phyloP scores from a whole-genome alignment of 768 basidiomycete species.

The Phanerochaete sordida region DNA sequence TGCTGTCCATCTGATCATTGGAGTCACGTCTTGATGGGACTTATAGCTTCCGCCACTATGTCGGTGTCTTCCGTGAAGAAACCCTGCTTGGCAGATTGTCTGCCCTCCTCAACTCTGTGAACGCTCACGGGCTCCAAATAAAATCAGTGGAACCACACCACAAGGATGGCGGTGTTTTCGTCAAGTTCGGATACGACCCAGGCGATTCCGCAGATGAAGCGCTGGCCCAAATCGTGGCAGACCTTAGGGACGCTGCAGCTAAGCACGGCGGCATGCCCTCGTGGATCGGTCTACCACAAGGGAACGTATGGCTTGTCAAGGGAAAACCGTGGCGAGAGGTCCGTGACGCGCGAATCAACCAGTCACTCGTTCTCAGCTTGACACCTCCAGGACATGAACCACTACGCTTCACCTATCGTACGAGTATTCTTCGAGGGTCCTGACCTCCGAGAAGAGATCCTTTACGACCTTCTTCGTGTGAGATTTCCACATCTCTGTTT shows the following conservation, averaged over 20 bases:
- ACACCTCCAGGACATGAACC: conserved; percentile 68
- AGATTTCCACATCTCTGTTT: conserved; percentile 20
- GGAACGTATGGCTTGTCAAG: conserved; percentile 67
- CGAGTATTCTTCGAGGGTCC: conserved; percentile 87
- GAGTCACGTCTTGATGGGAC: not conserved
- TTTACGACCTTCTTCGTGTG: conserved; percentile 79
- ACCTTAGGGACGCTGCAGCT: conserved; percentile 40
- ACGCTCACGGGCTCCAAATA: conserved; percentile 56
- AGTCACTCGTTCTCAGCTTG: not conserved
- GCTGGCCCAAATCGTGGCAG: conserved; percentile 45
- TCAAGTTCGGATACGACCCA: conserved; percentile 60
- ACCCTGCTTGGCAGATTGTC: conserved; percentile 47
- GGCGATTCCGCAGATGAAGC: conserved; percentile 32
- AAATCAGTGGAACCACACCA: conserved; percentile 57
- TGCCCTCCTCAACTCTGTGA: conserved; percentile 47
- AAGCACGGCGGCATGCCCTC: conserved; percentile 57
- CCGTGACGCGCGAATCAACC: too few relatives aligned
- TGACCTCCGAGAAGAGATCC: conserved; percentile 73
- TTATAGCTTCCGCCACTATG: conserved; percentile 57
- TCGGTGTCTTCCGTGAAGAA: conserved; percentile 60
- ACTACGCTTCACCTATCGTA: conserved; percentile 71
- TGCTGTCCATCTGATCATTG: conserved; percentile 2
- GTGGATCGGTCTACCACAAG: conserved; percentile 51
- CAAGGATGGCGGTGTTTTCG: conserved; percentile 88
- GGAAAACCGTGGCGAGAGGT: conserved; percentile 85